A percentile compares a stretch with the other conserved stretches of the same genome.
Conservation (phyloP, 305 asterid genomes). For the Fraxinus floribunda region DNA sequence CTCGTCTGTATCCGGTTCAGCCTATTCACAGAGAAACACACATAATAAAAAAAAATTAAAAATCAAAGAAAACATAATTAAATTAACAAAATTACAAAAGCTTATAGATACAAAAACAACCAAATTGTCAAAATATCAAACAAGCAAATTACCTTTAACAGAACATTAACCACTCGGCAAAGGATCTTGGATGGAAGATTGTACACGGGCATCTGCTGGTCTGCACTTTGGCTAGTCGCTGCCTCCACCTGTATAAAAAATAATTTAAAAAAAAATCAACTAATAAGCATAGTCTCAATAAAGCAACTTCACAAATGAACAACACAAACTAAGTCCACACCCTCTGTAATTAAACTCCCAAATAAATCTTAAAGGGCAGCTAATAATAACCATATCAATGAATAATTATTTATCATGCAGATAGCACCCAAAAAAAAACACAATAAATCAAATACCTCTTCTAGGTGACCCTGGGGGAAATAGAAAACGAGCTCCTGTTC, state of each 20-base stretch:
- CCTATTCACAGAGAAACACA: conserved; percentile 40
- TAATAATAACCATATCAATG: background rate
- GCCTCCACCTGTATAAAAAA: conserved; percentile 69
- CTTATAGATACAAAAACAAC: background rate
- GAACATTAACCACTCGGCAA: conserved; percentile 73
- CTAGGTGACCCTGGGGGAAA: conserved; percentile 91
- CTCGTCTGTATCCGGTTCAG: conserved; percentile 93
- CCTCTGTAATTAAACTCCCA: background rate
- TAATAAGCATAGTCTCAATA: conserved; percentile 14
- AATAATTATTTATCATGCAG: background rate
- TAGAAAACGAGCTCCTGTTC: conserved; percentile 78
- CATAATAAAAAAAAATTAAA: background rate
- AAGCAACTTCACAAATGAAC: background rate
- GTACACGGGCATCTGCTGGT: conserved; percentile 86
- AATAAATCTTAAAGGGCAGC: background rate
- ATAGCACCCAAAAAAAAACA: background rate
- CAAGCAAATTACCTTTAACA: conserved; percentile 53
- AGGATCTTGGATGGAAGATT: conserved; percentile 85
- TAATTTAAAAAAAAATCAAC: background rate
- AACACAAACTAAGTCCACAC: background rate
- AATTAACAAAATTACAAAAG: background rate
- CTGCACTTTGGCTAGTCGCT: conserved; percentile 85
- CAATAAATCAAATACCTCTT: conserved; percentile 51
- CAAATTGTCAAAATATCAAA: background rate
- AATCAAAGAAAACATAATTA: background rate